Conservation (phyloP, 1,284 basidiomycete genomes). For the Pisolithus thermaeus region DNA sequence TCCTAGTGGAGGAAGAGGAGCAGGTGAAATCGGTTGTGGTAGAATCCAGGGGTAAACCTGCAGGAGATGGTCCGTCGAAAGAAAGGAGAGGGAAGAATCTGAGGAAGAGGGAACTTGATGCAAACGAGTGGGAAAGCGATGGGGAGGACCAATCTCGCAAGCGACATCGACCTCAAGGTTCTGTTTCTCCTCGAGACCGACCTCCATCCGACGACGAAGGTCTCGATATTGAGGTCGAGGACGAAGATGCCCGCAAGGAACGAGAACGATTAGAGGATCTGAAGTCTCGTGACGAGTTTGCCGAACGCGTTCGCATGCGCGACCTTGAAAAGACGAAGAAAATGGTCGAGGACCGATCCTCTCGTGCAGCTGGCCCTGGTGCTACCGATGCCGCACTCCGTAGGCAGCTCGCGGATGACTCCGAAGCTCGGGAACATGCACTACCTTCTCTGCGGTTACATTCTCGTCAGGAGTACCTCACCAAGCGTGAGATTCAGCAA, state of each 20-base stretch:
- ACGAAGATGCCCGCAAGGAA: conserved; percentile 68
- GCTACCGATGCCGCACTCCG: conserved; percentile 82
- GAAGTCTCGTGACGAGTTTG: conserved; percentile 89
- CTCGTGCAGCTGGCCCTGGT: conserved; percentile 55
- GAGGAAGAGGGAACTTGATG: conserved; percentile 76
- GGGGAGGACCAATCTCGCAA: conserved; percentile 78
- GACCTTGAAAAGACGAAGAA: conserved; percentile 87
- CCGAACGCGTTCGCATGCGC: conserved; percentile 78
- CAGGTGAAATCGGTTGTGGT: conserved; percentile 32
- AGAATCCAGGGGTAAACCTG: conserved; percentile 44
- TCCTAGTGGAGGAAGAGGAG: conserved; percentile 71
- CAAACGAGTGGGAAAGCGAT: conserved; percentile 81
- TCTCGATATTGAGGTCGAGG: conserved; percentile 46
- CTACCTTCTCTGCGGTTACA: conserved; percentile 81
- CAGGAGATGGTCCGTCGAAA: conserved; percentile 38
- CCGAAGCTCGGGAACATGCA: conserved; percentile 66
- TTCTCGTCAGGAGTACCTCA: conserved; percentile 90
- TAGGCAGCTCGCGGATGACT: conserved; percentile 80
- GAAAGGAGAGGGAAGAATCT: conserved; percentile 59
- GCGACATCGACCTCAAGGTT: conserved; percentile 46
- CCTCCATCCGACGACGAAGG: conserved; percentile 33
- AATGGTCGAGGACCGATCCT: conserved; percentile 88
- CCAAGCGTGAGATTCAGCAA: conserved; percentile 93
- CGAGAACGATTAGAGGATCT: conserved; percentile 75
- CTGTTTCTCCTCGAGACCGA: conserved; percentile 19